Evolutionary conservation across 306 rosid species (phyloP), one percentile per base, ranked within the genome.

Genomic region (Abrus pulchellus): DNA sequence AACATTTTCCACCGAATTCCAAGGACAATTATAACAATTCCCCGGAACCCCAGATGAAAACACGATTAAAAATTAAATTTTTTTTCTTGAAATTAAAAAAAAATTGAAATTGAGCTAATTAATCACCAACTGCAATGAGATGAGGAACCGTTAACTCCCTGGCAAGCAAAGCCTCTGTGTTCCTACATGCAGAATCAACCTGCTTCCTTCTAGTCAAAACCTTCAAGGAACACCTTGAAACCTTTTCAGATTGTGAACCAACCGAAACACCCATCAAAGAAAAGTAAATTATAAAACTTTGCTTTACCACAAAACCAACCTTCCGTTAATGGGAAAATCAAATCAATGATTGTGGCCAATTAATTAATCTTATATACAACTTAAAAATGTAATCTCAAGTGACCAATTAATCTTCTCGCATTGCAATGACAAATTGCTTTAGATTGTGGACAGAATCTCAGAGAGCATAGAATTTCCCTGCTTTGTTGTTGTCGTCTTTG

Each of bases 101-200:
- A 30, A 32, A 33, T 5, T 63, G 47, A 28, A 28, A 52, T 30
- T 77, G 27, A 55, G 4, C 20, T 20, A 36, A 80, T 64, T 4
- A 38, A 79, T 81, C 85, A 94, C 99, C 99, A 74, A 94, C 77
- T 4, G 89, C 97, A 81, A 93, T 83, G 43, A 94, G 95, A 67
- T 93, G 92, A 63, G 80, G 87, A 85, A 94, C 82, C 61, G 94
- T 75, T 83, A 94, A 76, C 64, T 88, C 97, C 88, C 86, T 93
- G 84, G 99, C 97, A 88, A 94, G 90, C 10, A 78, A 80, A 85
- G 74, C 68, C 12, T 75, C n/a, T 2, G 84, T 32, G 59, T 82
- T 80, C 8, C 62, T 40, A 45, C 75, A 68, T 50, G 75, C 89
- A 57, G 97, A 93, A 75, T 94, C 99, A 12, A 90, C 97, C 83